phyloP scores from a whole-genome alignment of 2,329 filamentous ascomycete genomes.

The Pseudovirgaria hyperparasitica region DNA sequence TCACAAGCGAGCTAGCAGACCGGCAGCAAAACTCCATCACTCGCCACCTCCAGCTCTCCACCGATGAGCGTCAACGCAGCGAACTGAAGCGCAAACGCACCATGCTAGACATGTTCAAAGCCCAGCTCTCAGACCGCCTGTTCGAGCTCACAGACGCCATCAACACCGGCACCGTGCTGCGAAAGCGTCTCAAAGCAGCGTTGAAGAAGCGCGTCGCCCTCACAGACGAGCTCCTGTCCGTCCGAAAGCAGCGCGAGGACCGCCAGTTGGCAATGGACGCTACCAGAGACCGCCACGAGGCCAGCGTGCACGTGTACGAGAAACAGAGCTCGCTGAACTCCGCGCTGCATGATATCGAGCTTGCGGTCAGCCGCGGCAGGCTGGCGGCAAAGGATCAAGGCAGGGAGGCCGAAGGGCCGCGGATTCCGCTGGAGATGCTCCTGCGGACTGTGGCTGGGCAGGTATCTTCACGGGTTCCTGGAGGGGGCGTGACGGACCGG shows the following conservation, averaged over 20 bases:
- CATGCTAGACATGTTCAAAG: conserved; percentile 34
- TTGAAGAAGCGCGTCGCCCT: conserved; percentile 32
- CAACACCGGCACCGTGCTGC: conserved; percentile 35
- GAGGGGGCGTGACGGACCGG: conserved; percentile 18
- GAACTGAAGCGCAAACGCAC: conserved; percentile 33
- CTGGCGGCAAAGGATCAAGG: conserved; percentile 16
- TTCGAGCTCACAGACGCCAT: conserved; percentile 40
- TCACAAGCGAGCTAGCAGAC: conserved; percentile 37
- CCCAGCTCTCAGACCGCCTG: conserved; percentile 35
- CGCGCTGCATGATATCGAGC: conserved; percentile 22
- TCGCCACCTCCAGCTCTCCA: conserved; percentile 25
- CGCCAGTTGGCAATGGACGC: conserved; percentile 38
- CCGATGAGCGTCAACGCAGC: conserved; percentile 23
- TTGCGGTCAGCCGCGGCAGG: conserved; percentile 21
- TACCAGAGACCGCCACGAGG: conserved; percentile 23
- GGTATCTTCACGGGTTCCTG: conserved; percentile 11
- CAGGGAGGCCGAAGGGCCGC: conserved; percentile 19
- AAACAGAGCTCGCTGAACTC: conserved; percentile 14
- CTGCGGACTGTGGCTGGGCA: conserved; percentile 15
- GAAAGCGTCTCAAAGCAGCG: conserved; percentile 30
- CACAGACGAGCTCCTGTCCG: conserved; percentile 32
- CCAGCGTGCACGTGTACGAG: conserved; percentile 14
- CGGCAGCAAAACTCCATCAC: conserved; percentile 29
- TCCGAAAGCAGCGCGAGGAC: conserved; percentile 36
- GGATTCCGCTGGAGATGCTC: conserved; percentile 18